Evolutionary conservation across 164 flowering plant species (phyloP), one percentile per base, ranked within the genome.

Genomic region (Aristolochia fimbriata): DNA sequence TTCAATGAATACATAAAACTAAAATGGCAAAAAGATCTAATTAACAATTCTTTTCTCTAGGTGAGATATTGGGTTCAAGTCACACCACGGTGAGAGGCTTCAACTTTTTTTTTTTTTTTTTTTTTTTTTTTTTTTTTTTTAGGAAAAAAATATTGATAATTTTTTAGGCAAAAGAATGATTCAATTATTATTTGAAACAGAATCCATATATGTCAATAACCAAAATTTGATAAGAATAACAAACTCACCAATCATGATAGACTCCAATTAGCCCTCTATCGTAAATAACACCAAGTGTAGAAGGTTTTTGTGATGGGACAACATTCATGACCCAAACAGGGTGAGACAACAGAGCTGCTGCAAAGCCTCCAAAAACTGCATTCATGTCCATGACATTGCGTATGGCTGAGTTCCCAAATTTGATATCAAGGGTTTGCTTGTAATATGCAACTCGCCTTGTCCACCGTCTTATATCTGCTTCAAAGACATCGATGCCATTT

Each of bases 321-420:
- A 87, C 93, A 67, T 94, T 94, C 97, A 91, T 94, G 37, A 94
- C 99, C 99, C 99, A 94, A 46, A 91, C 87, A 65, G 95, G 96
- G 72, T 94, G 93, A 54, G 87, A 74, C 41, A 61, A 17, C 24
- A 94, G 68, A 17, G 96, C 84, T 24, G 97, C 97, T 45, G 99
- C 96, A 80, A 94, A 94, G 51, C 97, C 96, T 51, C 99, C 97
- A 71, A 85, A 85, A 67, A 91, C 83, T 56, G 99, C 96, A 80
- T 88, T 91, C 99, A 91, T 85, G 67, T 94, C 99, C 99, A 94
- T 94, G 51, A 91, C 72, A 46, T 94, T 94, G 73, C 99, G 86
- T 45, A 91, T 62, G 21, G 95, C 71, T 64, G 91, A 70, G 51
- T 83, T 85, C 46, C 93, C 97, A n/a, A 94, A 78, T 80, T 87